Percentiles rank a stretch among this genome's conserved stretches.
These are phyloP conservation scores for Zizania latifolia DNA, from an alignment of 176 grass and related monocot species.

Conservation along the genomic window DNA sequence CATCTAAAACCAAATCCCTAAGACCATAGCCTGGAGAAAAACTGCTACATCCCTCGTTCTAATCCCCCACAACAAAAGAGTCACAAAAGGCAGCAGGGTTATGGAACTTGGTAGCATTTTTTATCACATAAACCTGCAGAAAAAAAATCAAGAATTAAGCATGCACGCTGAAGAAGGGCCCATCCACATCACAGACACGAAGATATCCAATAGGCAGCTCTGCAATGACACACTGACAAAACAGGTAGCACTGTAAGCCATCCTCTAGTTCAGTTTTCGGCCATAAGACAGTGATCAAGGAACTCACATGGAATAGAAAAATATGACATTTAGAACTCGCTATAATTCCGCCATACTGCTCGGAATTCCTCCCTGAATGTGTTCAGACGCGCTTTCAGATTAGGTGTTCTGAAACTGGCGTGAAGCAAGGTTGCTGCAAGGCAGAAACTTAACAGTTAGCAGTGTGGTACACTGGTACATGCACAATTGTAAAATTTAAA, in stretches of 20 bases:
- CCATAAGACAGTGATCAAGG: not conserved
- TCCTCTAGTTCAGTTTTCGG: not conserved
- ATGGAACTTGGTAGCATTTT: not conserved
- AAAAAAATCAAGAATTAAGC: not conserved
- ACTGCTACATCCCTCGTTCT: not conserved
- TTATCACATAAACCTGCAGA: not conserved
- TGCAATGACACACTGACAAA: not conserved
- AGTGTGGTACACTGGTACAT: not conserved
- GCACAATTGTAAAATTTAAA: not conserved
- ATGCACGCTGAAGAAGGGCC: not conserved
- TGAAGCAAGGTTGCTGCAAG: constrained; percentile 62
- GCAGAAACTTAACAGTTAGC: not conserved
- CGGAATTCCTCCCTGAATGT: constrained; percentile 67
- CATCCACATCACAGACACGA: not conserved
- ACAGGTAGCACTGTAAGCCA: not conserved
- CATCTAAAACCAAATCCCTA: not conserved
- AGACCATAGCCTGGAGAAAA: too few relatives aligned
- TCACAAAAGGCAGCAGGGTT: not conserved
- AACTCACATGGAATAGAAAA: constrained; percentile 6
- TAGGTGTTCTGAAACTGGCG: constrained; percentile 69
- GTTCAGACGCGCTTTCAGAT: constrained; percentile 74
- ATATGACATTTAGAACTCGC: constrained; percentile 36
- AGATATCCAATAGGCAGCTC: not conserved
- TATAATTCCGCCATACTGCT: constrained; percentile 74
- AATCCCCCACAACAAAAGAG: not conserved